Percentiles rank a stretch among this genome's conserved stretches.
phyloP scores from a whole-genome alignment of 805 yeast genomes.

The Diddensiella transvaalensis region DNA sequence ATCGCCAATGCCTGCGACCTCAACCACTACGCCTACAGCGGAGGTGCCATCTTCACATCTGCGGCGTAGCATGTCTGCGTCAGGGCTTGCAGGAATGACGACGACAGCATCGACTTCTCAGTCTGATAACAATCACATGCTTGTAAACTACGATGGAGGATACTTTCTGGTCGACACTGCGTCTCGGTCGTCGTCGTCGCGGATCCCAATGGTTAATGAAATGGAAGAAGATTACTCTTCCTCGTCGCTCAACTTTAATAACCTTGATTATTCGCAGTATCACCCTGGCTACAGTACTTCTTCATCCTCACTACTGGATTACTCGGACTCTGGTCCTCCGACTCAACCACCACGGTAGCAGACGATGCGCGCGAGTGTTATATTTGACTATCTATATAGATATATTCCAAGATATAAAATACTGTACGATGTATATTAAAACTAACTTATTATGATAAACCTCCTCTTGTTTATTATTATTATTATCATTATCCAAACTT shows the following conservation, averaged over 20 bases:
- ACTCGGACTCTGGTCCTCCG: too few relatives aligned
- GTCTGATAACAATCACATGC: too few relatives aligned
- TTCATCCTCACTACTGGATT: neutral
- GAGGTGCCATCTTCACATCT: neutral
- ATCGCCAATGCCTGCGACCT: slow-evolving; percentile 12
- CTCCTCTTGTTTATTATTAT: too few relatives aligned
- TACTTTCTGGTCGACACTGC: neutral
- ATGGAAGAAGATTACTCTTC: neutral
- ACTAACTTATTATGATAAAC: too few relatives aligned
- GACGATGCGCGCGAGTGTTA: too few relatives aligned
- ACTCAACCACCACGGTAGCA: too few relatives aligned
- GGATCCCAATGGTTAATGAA: neutral
- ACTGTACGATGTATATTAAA: too few relatives aligned
- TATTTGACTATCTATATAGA: too few relatives aligned
- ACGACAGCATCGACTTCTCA: slow-evolving; percentile 12
- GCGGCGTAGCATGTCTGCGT: slow-evolving; percentile 9
- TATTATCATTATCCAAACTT: too few relatives aligned
- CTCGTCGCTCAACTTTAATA: neutral
- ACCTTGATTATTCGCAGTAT: neutral
- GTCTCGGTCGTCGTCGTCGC: neutral
- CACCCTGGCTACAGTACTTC: neutral
- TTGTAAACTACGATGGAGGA: too few relatives aligned
- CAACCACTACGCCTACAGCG: neutral
- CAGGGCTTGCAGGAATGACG: neutral
- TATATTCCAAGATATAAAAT: too few relatives aligned